Percentiles rank a stretch among this genome's conserved stretches.
Evolutionary conservation across 2,329 filamentous ascomycete genomes (phyloP).

Genomic region (Celoporthe dispersa): DNA sequence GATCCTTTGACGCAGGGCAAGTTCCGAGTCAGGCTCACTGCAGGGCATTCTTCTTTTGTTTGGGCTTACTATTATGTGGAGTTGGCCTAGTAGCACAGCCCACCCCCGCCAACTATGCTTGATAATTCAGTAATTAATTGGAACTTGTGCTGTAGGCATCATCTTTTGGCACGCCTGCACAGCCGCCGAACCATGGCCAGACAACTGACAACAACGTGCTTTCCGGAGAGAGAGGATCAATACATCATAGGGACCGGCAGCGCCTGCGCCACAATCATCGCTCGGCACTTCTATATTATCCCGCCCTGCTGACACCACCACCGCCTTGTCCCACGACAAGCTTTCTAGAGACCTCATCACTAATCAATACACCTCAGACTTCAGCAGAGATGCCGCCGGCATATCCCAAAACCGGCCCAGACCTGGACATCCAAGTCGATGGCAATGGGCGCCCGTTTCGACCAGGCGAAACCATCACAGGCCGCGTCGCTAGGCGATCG

Average conservation of each 20-base stretch:
- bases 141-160: neutral
- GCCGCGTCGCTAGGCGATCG: conserved; percentile 33
- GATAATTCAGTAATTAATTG: neutral
- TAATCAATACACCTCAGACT: neutral
- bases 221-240: neutral
- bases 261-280: neutral
- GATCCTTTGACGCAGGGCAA: neutral
- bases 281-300: neutral
- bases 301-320: neutral
- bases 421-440: conserved; percentile 24
- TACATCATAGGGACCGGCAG: neutral
- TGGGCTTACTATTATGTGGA: neutral
- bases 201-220: neutral
- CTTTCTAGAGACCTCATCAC: neutral
- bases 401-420: neutral
- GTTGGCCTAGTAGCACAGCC: neutral
- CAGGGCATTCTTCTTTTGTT: neutral
- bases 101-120: neutral
- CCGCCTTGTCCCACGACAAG: neutral
- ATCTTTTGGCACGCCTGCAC: neutral
- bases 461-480: conserved; percentile 37
- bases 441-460: conserved; percentile 17
- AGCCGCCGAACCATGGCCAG: neutral
- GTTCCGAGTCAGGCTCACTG: neutral
- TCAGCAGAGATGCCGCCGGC: conserved; percentile 16